Evolutionary conservation across 2,329 filamentous ascomycete genomes (phyloP).

Genomic region (Trichoderma sp.): DNA sequence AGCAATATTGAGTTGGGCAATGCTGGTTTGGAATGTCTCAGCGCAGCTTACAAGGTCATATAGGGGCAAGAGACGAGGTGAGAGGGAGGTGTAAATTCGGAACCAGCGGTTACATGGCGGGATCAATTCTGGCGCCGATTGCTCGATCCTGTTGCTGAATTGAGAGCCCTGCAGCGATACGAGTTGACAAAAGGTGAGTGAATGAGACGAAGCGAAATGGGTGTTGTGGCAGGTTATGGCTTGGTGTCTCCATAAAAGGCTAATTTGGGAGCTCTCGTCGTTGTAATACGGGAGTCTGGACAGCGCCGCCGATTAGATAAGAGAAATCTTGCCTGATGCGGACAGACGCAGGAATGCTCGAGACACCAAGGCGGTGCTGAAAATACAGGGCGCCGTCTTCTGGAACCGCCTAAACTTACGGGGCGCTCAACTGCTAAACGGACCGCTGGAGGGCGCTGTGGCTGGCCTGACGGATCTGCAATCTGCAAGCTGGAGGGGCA

Average conservation of each 20-base stretch:
- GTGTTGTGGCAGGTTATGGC: constrained; percentile 19
- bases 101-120: constrained; percentile 9
- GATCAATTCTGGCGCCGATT: neutral
- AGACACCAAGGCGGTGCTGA: neutral
- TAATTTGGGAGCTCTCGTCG: neutral
- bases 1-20: neutral
- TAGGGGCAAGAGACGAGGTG: neutral
- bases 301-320: neutral
- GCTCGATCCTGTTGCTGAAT: neutral
- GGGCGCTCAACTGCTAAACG: neutral
- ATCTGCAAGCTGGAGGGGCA: constrained; percentile 1
- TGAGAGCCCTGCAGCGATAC: neutral
- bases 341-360: neutral
- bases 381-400: neutral
- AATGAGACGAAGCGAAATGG: constrained; percentile 1
- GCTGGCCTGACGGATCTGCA: neutral
- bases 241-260: neutral
- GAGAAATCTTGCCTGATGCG: neutral
- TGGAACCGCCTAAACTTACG: neutral
- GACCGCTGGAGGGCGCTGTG: neutral
- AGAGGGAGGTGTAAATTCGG: neutral
- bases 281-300: neutral
- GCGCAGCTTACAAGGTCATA: constrained; percentile 23
- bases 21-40: neutral
- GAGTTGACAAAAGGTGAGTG: neutral